Evolutionary conservation across 2,329 filamentous ascomycete genomes (phyloP), one percentile per base, ranked within the genome.

Genomic region (Alternaria brassicicola): DNA sequence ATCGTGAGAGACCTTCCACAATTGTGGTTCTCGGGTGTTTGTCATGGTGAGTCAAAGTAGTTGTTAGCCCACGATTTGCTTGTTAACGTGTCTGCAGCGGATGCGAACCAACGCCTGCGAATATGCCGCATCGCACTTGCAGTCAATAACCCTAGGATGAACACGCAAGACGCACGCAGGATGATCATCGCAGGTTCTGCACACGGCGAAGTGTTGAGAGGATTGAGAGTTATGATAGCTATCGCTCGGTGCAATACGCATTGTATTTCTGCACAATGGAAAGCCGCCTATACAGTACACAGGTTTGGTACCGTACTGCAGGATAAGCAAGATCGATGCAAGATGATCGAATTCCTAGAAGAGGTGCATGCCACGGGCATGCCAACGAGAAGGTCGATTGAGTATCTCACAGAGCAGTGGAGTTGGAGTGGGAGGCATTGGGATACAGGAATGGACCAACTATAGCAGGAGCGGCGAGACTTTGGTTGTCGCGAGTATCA

Each of bases 281-380:
- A 64, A 17, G 62, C 65, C 21, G 53, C 58, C 17, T 52, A 63
- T 54, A 52, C 57, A 6, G 53, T 67, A 48, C 61, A 67, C 41
- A 59, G 50, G 33, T 68, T 62, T 45, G 61, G 53, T n/a, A 47
- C 19, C 5, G 23, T 57, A 42, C 10, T 66, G 26, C 31, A 53
- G 6, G 50, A 65, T 17, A 35, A 55, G 1, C 15, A 28, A 10
- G 65, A 63, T 38, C 64, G 57, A 19, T 52, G 38, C 7, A 61
- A 59, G 39, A 63, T 65, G 38, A 60, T 69, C 6, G 43, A 63
- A 30, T 69, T 68, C 43, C 45, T 69, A 17, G 62, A 66, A 21
- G 65, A 68, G 41, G 61, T 62, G 10, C 58, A 66, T 3, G 41
- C 43, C 31, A 55, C 59, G 33, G 63, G 60, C 9, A 68, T 63